Percentiles rank a stretch among this genome's conserved stretches.
Conservation (phyloP, 1,284 basidiomycete species). For the Malassezia slooffiae region DNA sequence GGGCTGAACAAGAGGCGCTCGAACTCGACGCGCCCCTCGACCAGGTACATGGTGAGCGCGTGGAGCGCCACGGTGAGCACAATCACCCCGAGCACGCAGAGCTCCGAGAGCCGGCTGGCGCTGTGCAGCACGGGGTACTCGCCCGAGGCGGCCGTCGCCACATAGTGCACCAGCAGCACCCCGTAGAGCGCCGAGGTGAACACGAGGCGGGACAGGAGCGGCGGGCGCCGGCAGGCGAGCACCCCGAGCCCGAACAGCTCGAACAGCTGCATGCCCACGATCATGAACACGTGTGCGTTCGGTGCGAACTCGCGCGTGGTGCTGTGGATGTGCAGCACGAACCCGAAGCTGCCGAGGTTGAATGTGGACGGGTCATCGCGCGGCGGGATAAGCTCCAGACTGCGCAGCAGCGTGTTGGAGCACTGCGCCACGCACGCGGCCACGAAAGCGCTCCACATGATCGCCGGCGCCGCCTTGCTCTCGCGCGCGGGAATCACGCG, state of each 20-base stretch:
- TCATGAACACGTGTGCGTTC: conserved; percentile 34
- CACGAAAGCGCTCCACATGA: conserved; percentile 8
- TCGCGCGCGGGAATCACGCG: not conserved
- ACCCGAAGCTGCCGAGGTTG: conserved; percentile 37
- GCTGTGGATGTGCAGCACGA: conserved; percentile 32
- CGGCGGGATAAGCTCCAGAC: conserved; percentile 3
- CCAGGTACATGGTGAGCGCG: conserved; percentile 31
- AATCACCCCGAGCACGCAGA: conserved; percentile 23
- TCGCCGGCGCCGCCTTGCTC: not conserved
- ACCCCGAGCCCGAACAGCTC: conserved; percentile 24
- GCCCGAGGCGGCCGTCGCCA: conserved; percentile 16
- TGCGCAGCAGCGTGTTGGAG: conserved; percentile 1
- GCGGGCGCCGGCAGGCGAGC: conserved; percentile 11
- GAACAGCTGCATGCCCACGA: conserved; percentile 27
- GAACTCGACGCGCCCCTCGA: conserved; percentile 21
- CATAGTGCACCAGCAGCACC: conserved; percentile 24
- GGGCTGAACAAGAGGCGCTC: conserved; percentile 24
- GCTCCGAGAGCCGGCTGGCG: conserved; percentile 28
- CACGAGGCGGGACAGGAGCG: conserved; percentile 19
- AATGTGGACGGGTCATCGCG: conserved; percentile 27
- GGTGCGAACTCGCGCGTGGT: conserved; percentile 24
- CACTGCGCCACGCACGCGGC: conserved; percentile 11
- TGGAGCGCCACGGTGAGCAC: conserved; percentile 29
- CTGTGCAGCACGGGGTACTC: conserved; percentile 33
- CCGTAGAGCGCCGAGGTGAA: conserved; percentile 29